These are phyloP conservation scores for Ophiostoma quercus DNA, from an alignment of 2,329 filamentous ascomycete genomes.

Conservation along the genomic window DNA sequence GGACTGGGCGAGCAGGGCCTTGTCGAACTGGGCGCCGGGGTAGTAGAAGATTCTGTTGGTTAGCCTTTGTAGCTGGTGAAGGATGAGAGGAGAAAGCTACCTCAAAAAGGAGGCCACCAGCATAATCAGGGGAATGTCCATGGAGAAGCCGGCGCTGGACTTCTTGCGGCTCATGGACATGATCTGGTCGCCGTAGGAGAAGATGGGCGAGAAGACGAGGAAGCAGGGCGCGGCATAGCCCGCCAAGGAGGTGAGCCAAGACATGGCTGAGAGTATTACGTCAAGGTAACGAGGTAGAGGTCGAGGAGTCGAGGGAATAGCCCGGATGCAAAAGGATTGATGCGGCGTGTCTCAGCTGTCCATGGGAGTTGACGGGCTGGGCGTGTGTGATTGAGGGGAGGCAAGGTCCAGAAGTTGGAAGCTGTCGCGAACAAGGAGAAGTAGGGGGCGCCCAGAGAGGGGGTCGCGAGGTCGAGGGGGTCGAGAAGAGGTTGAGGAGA, in stretches of 20 bases:
- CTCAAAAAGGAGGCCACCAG: slow-evolving; percentile 62
- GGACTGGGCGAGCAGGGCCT: slow-evolving; percentile 58
- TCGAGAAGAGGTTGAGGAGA: neutral
- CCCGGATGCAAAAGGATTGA: neutral
- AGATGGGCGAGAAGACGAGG: slow-evolving; percentile 57
- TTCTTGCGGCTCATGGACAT: slow-evolving; percentile 59
- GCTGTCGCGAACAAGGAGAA: neutral
- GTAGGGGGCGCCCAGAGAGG: neutral
- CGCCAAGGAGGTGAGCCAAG: slow-evolving; percentile 42
- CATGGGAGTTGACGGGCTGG: neutral
- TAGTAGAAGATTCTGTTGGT: slow-evolving; percentile 62
- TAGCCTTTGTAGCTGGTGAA: neutral
- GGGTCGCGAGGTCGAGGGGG: neutral
- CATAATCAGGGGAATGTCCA: slow-evolving; percentile 69
- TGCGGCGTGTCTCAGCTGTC: neutral
- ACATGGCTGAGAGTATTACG: slow-evolving; percentile 17
- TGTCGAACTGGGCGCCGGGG: slow-evolving; percentile 61
- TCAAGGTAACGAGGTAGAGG: neutral
- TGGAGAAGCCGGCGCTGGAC: slow-evolving; percentile 50
- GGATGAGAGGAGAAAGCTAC: slow-evolving; percentile 38
- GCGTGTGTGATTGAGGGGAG: neutral
- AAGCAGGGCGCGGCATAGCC: slow-evolving; percentile 58
- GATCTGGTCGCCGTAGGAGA: slow-evolving; percentile 62
- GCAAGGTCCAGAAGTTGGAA: neutral
- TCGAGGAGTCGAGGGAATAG: neutral